Evolutionary conservation across 495 filamentous ascomycete species (phyloP).

Genomic region (Penicillium cosmopolitanum): DNA sequence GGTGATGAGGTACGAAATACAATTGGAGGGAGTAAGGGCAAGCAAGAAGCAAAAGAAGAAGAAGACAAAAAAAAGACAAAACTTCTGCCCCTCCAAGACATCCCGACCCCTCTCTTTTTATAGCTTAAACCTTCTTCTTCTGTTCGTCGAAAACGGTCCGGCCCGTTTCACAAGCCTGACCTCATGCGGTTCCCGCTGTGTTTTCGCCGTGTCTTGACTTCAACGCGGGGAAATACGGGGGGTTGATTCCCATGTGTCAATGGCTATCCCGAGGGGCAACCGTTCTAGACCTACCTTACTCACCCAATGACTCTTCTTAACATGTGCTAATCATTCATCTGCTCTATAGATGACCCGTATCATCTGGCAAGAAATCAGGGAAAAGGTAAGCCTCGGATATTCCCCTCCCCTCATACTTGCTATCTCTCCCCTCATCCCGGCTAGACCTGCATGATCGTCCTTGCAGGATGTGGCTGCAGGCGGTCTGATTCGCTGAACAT

Average conservation of each 20-base stretch:
- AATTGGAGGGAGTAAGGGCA: background rate
- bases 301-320: background rate
- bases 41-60: background rate
- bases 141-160: conserved; percentile 4
- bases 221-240: conserved; percentile 45
- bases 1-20: conserved; percentile 76
- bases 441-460: conserved; percentile 25
- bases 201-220: conserved; percentile 32
- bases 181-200: conserved; percentile 23
- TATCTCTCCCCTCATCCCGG: conserved; percentile 14
- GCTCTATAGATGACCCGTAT: conserved; percentile 83
- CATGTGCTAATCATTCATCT: conserved; percentile 30
- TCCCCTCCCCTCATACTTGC: conserved; percentile 16
- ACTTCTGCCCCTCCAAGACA: background rate
- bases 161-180: conserved; percentile 30
- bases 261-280: background rate
- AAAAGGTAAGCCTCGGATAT: conserved; percentile 64
- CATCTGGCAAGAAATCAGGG: conserved; percentile 98
- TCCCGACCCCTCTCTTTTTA: conserved; percentile 24
- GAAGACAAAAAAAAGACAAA: background rate
- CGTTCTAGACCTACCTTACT: background rate
- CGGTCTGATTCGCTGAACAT: conserved; percentile 4
- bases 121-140: conserved; percentile 24
- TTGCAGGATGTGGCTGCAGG: conserved; percentile 24
- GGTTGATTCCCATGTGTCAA: conserved; percentile 19